These are phyloP conservation scores for Silybum marianum DNA, from an alignment of 129 eudicot species.

Conservation along the genomic window DNA sequence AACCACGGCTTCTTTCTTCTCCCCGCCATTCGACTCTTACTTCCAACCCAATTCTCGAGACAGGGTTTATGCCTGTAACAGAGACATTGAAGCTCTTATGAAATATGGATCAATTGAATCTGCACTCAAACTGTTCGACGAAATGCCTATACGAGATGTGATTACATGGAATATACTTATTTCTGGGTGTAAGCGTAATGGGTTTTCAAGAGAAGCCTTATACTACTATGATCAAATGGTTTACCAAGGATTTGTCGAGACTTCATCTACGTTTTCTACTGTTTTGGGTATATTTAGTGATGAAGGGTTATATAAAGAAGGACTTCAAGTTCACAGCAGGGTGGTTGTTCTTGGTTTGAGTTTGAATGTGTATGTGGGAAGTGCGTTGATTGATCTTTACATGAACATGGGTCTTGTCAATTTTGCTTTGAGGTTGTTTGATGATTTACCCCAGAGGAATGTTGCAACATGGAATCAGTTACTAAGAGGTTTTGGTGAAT, in stretches of 20 bases:
- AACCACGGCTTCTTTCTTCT: constrained; percentile 20
- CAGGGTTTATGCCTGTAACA: constrained; percentile 36
- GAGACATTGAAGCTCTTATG: constrained; percentile 33
- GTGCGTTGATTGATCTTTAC: constrained; percentile 70
- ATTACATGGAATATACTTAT: constrained; percentile 73
- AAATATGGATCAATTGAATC: constrained; percentile 42
- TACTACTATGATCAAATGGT: constrained; percentile 58
- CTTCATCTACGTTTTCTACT: constrained; percentile 66
- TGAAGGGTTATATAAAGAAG: constrained; percentile 47
- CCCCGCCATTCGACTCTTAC: constrained; percentile 31
- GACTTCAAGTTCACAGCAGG: constrained; percentile 62
- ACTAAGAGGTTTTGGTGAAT: constrained; percentile 50
- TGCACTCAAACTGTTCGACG: constrained; percentile 73
- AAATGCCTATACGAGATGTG: constrained; percentile 61
- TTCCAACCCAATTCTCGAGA: constrained; percentile 30
- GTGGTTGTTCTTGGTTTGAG: constrained; percentile 57
- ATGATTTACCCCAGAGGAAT: constrained; percentile 57
- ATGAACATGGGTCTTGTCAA: constrained; percentile 48
- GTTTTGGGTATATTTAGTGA: constrained; percentile 57
- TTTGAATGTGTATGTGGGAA: constrained; percentile 53
- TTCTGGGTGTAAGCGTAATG: constrained; percentile 57
- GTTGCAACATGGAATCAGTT: constrained; percentile 70
- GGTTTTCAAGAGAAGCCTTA: constrained; percentile 39
- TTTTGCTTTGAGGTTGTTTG: constrained; percentile 57
- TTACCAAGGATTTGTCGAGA: constrained; percentile 58